Base-by-base conservation (phyloP, 257 asterid species). In the Solanum chiquidenum region DNA sequence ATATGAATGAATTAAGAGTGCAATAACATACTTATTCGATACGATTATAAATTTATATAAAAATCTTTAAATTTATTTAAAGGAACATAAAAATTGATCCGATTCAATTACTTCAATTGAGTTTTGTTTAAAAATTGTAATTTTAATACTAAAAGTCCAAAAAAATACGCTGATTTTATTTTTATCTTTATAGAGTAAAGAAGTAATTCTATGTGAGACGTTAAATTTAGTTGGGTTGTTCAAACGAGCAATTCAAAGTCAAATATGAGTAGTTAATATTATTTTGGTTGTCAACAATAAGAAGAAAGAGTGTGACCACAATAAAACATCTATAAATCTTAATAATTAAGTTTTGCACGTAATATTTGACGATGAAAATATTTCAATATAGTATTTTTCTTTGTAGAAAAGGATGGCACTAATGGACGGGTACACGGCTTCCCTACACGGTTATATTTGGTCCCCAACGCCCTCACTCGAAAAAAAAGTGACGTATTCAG, bases 101-200 rank as follows among this genome's bases (percentile, higher is more conserved):
- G 23, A 52, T 52, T 52, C n/a, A 49, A 49, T 49, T 49, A 49
- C 9, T 49, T 49, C 3, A 6, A 49, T 16, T 49, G 60, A 49
- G 3, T 14, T 49, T 16, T 29, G 29, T 29, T 49, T 49, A 14
- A 5, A 14, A 14, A 12, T 46, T 46, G 18, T 46, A 46, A 46
- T 5, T 49, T 49, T 14, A 49, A 5, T 14, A 49, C 1, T 14
- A 49, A 0, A 49, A 49, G 0, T 7, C 0, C 6, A 49, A 5
- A 14, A 12, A 49, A 14, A 49, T 0, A 0, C 0, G 1, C 3
- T 16, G 0, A 5, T 3, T 14, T 49, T 55, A 2, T 55, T 55
- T 55, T 6, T 55, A 18, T 55, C 20, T 55, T 52, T 18, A 18
- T 49, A 52, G 4, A 18, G 10, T 0, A 55, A 18, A 55, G 64